A percentile compares a stretch with the other conserved stretches of the same genome.
These are phyloP conservation scores for Cystobasidium sp. DNA, from an alignment of 1,284 basidiomycete species.

Conservation along the genomic window DNA sequence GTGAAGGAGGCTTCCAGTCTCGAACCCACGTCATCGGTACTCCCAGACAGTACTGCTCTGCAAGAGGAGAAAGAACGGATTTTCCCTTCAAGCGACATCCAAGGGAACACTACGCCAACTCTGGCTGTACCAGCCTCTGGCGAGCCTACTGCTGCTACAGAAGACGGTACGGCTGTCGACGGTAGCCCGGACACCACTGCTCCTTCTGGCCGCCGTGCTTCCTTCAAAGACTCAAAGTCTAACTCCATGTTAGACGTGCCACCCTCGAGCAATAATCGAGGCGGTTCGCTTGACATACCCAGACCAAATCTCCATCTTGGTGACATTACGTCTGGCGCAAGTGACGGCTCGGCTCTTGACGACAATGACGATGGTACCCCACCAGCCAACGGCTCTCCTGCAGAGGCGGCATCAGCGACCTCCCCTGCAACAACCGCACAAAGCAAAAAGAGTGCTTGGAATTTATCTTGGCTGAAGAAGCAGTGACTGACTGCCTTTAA, in stretches of 20 bases:
- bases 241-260: conserved; percentile 4
- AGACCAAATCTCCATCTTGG: conserved; percentile 35
- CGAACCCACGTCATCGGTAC: neutral
- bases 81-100: no score
- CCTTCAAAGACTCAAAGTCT: conserved; percentile 23
- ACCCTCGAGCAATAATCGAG: conserved; percentile 4
- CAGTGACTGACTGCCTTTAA: conserved; percentile 22
- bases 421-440: neutral
- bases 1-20: neutral
- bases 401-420: neutral
- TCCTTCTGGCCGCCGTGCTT: conserved; percentile 22
- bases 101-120: no score
- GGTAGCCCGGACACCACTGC: neutral
- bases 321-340: conserved; percentile 1
- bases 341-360: conserved; percentile 25
- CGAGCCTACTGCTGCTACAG: neutral
- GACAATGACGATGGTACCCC: conserved; percentile 9
- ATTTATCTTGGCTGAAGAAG: conserved; percentile 42
- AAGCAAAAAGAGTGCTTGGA: conserved; percentile 39
- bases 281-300: conserved; percentile 33
- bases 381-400: neutral
- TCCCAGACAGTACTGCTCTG: neutral
- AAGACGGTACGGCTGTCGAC: neutral
- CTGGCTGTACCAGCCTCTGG: no score
- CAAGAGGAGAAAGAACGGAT: neutral